Percentiles rank a stretch among this genome's conserved stretches.
These are phyloP conservation scores for Xylariales sp. DNA, from an alignment of 2,329 filamentous ascomycete genomes.

Conservation along the genomic window DNA sequence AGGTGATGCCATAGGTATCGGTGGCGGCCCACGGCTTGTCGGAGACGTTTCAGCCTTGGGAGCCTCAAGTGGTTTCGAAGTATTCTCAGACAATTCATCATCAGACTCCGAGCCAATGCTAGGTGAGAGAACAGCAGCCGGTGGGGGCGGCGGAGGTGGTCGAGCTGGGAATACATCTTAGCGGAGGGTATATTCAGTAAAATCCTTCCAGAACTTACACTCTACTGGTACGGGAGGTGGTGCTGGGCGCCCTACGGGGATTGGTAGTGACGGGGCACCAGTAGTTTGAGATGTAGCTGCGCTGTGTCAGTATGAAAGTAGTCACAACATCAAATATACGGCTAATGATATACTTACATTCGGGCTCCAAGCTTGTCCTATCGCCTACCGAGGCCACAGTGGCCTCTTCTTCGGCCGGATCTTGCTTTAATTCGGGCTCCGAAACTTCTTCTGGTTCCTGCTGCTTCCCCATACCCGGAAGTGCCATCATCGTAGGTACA, in stretches of 20 bases:
- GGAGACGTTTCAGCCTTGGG: conserved; percentile 54
- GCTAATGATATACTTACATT: conserved; percentile 44
- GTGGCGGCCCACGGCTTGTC: conserved; percentile 55
- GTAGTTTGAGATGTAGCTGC: conserved; percentile 49
- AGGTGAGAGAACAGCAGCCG: conserved; percentile 69
- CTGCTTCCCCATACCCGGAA: conserved; percentile 78
- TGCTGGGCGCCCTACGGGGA: conserved; percentile 63
- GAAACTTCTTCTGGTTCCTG: conserved; percentile 57
- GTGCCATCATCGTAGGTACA: conserved; percentile 69
- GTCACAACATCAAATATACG: conserved; percentile 32
- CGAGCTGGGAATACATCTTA: conserved; percentile 64
- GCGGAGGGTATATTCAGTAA: conserved; percentile 28
- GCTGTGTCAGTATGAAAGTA: conserved; percentile 39
- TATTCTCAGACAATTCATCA: conserved; percentile 78
- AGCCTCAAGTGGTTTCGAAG: conserved; percentile 58
- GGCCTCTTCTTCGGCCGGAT: conserved; percentile 51
- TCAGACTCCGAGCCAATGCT: conserved; percentile 88
- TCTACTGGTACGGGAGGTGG: conserved; percentile 70
- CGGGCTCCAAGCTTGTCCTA: conserved; percentile 39
- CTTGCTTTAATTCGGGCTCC: conserved; percentile 64
- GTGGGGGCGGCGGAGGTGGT: conserved; percentile 64
- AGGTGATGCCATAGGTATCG: conserved; percentile 59
- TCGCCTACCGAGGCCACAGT: conserved; percentile 48
- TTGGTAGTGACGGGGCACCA: conserved; percentile 54
- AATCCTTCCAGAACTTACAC: conserved; percentile 61